Evolutionary conservation across 2,329 filamentous ascomycete species (phyloP).

Genomic region (Chaetomium olivaceum): DNA sequence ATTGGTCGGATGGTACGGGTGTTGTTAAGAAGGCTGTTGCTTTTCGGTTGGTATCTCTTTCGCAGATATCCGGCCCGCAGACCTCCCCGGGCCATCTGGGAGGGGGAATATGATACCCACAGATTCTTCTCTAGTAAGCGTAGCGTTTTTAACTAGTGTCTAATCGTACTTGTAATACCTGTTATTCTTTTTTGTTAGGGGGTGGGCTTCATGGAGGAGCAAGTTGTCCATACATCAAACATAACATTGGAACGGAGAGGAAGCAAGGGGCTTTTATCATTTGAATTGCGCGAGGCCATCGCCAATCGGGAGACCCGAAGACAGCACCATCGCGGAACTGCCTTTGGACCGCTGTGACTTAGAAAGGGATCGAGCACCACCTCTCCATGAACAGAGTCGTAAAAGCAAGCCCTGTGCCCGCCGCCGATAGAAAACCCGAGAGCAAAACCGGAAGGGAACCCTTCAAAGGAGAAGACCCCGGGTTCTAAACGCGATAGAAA

Average conservation of each 20-base stretch:
- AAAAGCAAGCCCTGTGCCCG: no score
- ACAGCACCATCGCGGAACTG: neutral
- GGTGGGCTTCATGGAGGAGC: neutral
- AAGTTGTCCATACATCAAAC: neutral
- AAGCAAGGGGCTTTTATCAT: neutral
- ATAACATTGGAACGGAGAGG: neutral
- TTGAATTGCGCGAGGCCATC: neutral
- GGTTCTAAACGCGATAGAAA: slow-evolving; percentile 77
- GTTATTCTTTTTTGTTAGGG: neutral
- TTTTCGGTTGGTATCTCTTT: neutral
- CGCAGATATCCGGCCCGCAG: neutral
- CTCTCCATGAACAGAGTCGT: neutral
- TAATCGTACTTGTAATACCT: slow-evolving; percentile 23
- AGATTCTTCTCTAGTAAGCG: slow-evolving; percentile 13
- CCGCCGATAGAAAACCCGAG: no score
- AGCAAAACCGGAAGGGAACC: no score
- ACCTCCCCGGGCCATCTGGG: neutral
- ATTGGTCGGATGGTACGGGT: slow-evolving; percentile 5
- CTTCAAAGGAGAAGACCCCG: neutral
- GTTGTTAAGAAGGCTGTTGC: neutral
- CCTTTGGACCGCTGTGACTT: neutral
- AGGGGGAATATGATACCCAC: slow-evolving; percentile 24
- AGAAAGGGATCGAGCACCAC: no score
- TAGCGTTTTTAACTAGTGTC: slow-evolving; percentile 22
- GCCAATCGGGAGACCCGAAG: neutral